Base-by-base conservation (phyloP, 352 stramenopile species). In the Phytophthora colocasiae region DNA sequence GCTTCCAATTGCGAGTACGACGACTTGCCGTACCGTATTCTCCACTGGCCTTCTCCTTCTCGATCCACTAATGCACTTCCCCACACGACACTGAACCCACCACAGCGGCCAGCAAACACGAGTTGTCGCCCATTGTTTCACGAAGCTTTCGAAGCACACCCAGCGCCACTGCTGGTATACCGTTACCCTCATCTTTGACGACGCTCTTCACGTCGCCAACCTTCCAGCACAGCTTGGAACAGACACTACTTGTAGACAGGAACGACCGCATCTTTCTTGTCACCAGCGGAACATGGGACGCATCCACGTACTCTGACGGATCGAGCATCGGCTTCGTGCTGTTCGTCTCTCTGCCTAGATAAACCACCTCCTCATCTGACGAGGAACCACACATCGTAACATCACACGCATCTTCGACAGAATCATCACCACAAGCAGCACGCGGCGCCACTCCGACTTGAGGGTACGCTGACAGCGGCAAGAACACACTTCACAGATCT, bases 51-150 rank as follows among this genome's bases (percentile, higher is more conserved):
- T 73, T 66, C 17, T 91, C 75, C 14, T 58, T 73, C 12, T 66
- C 34, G 8, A 91, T 69, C 48, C 83, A 78, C 9, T 61, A 51
- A 46, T 87, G 71, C 11, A 93, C 46, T 7, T 83, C 67, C 6
- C 63, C 54, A 26, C 85, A 91, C 19, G 66, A 62, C 4, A 75
- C 60, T 11, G 75, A 82, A 27, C 71, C 69, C 2, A 91, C 26
- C 12, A 93, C 65, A 6, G 73, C 71, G 9, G 81, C 71, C 38
- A 93, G 78, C 73, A 90, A 76, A 51, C 85, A 91, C 19, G 82
- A 68, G 47, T 89, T 89, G 45, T 90, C 80, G 2, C 82, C 82
- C 48, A 91, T 73, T 3, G 77, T 79, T 34, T 81, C 73, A 1
- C 77, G 63, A 9, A 87, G 69, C 58, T 90, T 91, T 34, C 78